phyloP scores from a whole-genome alignment of 768 basidiomycete species.

The Coprinopsis marcescibilis region DNA sequence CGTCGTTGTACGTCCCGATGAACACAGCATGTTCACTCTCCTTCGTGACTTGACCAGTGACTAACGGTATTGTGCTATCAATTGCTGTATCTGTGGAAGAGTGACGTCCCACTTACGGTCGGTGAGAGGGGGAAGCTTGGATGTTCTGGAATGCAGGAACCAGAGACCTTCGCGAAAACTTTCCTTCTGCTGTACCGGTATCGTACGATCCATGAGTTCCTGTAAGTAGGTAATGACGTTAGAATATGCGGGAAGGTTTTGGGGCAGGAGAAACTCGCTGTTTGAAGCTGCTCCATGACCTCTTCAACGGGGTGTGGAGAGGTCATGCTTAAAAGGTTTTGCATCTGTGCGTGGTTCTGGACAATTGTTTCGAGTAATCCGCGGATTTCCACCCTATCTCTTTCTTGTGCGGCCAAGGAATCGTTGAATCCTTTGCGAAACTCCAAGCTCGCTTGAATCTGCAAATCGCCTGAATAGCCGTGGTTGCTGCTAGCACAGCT shows the following conservation, averaged over 20 bases:
- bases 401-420: slow-evolving; percentile 23
- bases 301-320: slow-evolving; percentile 27
- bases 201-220: slow-evolving; percentile 30
- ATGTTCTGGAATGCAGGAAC: slow-evolving; percentile 32
- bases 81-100: neutral
- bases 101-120: slow-evolving; percentile 30
- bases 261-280: slow-evolving; percentile 18
- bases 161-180: slow-evolving; percentile 33
- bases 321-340: slow-evolving; percentile 24
- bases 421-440: slow-evolving; percentile 21
- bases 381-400: slow-evolving; percentile 29
- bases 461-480: too few species aligned
- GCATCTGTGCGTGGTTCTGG: slow-evolving; percentile 29
- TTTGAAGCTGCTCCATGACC: slow-evolving; percentile 39
- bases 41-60: slow-evolving; percentile 35
- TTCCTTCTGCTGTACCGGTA: slow-evolving; percentile 25
- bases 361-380: slow-evolving; percentile 30
- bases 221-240: slow-evolving; percentile 12
- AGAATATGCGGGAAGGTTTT: neutral
- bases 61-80: slow-evolving; percentile 16
- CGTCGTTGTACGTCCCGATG: slow-evolving; percentile 33
- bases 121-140: slow-evolving; percentile 35
- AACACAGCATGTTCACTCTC: slow-evolving; percentile 25
- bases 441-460: slow-evolving; percentile 20
- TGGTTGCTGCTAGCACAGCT: too few species aligned